A percentile compares a stretch with the other conserved stretches of the same genome.
Conservation (phyloP, 352 stramenopile genomes). For the Pythium aphanidermatum region DNA sequence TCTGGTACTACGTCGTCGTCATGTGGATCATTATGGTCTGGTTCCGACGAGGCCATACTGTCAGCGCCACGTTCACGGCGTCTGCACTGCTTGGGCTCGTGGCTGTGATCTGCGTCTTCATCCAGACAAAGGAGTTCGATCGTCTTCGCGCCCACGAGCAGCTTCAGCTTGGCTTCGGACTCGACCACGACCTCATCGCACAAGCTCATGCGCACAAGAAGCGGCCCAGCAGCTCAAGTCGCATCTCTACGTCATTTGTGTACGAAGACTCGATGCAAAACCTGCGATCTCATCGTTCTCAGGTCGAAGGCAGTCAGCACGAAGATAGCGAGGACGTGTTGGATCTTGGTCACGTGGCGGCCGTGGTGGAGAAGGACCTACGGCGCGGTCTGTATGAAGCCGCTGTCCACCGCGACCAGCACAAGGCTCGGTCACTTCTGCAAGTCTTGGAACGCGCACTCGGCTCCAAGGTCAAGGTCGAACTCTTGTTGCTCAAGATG, state of each 20-base stretch:
- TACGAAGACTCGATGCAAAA: neutral
- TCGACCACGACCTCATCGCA: constrained; percentile 26
- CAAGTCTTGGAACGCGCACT: constrained; percentile 44
- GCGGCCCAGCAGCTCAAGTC: neutral
- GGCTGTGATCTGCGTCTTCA: constrained; percentile 30
- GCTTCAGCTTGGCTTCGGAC: constrained; percentile 46
- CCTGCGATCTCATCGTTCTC: neutral
- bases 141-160: constrained; percentile 54
- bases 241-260: constrained; percentile 5
- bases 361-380: constrained; percentile 35
- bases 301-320: neutral
- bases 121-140: constrained; percentile 67
- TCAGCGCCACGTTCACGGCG: neutral
- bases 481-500: constrained; percentile 61
- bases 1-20: constrained; percentile 14
- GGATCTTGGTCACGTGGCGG: constrained; percentile 6
- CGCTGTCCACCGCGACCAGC: constrained; percentile 33
- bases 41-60: too few relatives aligned
- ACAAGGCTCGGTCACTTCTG: constrained; percentile 36
- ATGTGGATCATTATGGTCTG: neutral
- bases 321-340: neutral
- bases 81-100: neutral
- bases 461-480: constrained; percentile 52
- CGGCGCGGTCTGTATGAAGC: constrained; percentile 44
- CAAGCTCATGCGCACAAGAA: neutral